A percentile compares a stretch with the other conserved stretches of the same genome.
phyloP scores from a whole-genome alignment of 2,329 filamentous ascomycete genomes.

The Calonectria leucothoes region DNA sequence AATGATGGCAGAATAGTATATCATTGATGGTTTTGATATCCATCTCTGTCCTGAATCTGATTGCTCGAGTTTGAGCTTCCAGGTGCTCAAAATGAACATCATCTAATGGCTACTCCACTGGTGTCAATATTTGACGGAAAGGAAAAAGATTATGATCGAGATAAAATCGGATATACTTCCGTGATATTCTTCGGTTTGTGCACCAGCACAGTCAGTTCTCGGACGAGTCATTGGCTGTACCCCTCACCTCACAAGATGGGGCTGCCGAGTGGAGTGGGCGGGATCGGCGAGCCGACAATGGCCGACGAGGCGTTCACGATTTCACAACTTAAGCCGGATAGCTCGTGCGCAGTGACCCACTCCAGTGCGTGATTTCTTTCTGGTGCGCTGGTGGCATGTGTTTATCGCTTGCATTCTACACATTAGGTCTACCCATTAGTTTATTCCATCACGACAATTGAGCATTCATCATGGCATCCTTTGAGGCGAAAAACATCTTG shows the following conservation, averaged over 20 bases:
- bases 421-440: not conserved
- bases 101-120: not conserved
- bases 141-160: not conserved
- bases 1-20: too few relatives aligned
- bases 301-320: not conserved
- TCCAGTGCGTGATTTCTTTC: not conserved
- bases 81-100: not conserved
- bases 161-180: not conserved
- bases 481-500: conserved; percentile 35
- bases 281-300: not conserved
- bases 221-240: not conserved
- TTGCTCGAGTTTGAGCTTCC: too few relatives aligned
- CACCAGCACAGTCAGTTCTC: not conserved
- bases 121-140: not conserved
- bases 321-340: not conserved
- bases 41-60: too few relatives aligned
- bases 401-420: not conserved
- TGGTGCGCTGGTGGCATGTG: not conserved
- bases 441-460: not conserved
- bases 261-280: not conserved
- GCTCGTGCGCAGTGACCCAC: not conserved
- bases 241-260: not conserved
- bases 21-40: too few relatives aligned
- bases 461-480: conserved; percentile 27
- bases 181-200: not conserved